phyloP scores from a whole-genome alignment of 257 asterid genomes.

The Solanum pinnatisectum region DNA sequence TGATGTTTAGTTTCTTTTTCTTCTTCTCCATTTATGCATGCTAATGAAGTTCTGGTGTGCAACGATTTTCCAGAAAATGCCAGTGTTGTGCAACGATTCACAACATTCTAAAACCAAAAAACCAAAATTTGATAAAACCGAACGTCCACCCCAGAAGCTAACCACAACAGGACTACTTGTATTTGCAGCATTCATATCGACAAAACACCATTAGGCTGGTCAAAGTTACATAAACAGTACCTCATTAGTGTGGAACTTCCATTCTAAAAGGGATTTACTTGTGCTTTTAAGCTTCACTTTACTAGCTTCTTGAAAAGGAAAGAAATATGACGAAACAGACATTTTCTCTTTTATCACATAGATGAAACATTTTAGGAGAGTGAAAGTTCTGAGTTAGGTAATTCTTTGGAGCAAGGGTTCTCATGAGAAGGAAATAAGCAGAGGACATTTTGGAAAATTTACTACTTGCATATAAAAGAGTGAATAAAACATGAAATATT shows the following conservation, averaged over 20 bases:
- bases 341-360: neutral
- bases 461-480: neutral
- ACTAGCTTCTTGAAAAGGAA: neutral
- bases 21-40: neutral
- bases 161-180: neutral
- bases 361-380: neutral
- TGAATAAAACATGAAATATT: neutral
- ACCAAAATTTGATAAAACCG: too few species aligned
- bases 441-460: neutral
- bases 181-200: neutral
- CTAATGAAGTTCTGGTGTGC: neutral
- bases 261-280: neutral
- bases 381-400: neutral
- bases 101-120: neutral
- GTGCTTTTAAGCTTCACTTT: neutral
- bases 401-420: neutral
- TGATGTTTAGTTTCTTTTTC: too few species aligned
- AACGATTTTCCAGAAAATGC: neutral
- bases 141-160: neutral
- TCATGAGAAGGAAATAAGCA: neutral
- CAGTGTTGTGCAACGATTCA: neutral
- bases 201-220: neutral
- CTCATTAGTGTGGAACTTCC: neutral
- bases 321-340: neutral
- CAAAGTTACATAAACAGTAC: neutral